phyloP scores from a whole-genome alignment of 177 flowering plant genomes.

The Vitis hybrid region DNA sequence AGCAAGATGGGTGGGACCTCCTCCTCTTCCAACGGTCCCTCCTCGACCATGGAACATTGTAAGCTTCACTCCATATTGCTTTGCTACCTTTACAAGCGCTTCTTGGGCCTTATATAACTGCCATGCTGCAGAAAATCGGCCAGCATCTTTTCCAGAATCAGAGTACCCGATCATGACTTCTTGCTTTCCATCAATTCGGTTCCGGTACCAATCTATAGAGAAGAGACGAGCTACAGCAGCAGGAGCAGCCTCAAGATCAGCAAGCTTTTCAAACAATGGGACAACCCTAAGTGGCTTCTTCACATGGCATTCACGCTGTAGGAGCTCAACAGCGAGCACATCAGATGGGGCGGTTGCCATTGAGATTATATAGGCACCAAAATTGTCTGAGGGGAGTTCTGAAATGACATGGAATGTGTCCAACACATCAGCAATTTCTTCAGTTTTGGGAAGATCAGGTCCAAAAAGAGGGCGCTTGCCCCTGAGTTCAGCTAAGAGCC shows the following conservation, averaged over 20 bases:
- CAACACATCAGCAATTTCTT: slow-evolving; percentile 65
- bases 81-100: slow-evolving; percentile 76
- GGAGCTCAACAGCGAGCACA: slow-evolving; percentile 77
- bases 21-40: slow-evolving; percentile 91
- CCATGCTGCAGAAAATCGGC: slow-evolving; percentile 92
- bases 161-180: slow-evolving; percentile 68
- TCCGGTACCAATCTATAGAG: slow-evolving; percentile 67
- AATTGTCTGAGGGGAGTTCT: slow-evolving; percentile 66
- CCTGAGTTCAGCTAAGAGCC: slow-evolving; percentile 66
- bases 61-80: slow-evolving; percentile 74
- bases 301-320: slow-evolving; percentile 69
- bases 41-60: slow-evolving; percentile 94
- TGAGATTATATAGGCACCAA: slow-evolving; percentile 76
- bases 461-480: slow-evolving; percentile 77
- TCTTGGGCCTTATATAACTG: slow-evolving; percentile 80
- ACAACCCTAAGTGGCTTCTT: slow-evolving; percentile 64
- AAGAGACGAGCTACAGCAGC: slow-evolving; percentile 67
- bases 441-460: slow-evolving; percentile 68
- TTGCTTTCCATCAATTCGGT: slow-evolving; percentile 61
- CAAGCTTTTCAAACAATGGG: slow-evolving; percentile 74
- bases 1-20: slow-evolving; percentile 93
- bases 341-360: slow-evolving; percentile 82
- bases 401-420: slow-evolving; percentile 64
- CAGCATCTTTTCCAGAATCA: slow-evolving; percentile 73
- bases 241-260: slow-evolving; percentile 74